Conservation (phyloP, 106 monocot species). For the Triglochin maritima region DNA sequence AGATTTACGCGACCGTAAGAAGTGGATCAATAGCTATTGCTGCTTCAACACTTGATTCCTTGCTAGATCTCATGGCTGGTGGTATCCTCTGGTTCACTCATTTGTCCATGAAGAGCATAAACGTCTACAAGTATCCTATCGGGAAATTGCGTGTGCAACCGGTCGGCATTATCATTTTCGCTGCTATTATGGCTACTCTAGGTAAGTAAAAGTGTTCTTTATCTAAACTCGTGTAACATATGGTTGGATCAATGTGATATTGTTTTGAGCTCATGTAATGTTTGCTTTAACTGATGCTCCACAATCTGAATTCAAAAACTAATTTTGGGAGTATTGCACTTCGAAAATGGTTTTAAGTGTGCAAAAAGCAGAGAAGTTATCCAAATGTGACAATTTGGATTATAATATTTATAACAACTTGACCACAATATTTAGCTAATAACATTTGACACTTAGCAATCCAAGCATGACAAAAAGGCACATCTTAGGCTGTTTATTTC, state of each 20-base stretch:
- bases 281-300: no score
- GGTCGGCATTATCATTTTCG: constrained; percentile 90
- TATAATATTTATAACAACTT: no score
- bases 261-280: no score
- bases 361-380: no score
- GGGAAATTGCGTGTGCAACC: constrained; percentile 90
- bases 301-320: no score
- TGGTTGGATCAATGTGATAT: no score
- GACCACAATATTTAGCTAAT: background rate
- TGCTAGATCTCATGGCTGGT: constrained; percentile 92
- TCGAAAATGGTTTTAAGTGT: no score
- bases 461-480: no score
- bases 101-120: constrained; percentile 79
- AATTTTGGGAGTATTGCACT: no score
- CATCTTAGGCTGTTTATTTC: background rate
- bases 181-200: constrained; percentile 92
- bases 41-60: constrained; percentile 88
- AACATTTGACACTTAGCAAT: background rate
- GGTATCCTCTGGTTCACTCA: constrained; percentile 94
- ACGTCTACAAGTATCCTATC: constrained; percentile 85
- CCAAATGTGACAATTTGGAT: no score
- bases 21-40: constrained; percentile 89
- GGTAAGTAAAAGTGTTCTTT: constrained; percentile 22
- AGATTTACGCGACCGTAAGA: constrained; percentile 79
- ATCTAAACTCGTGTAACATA: no score